phyloP scores from a whole-genome alignment of 495 filamentous ascomycete genomes.

The Annulohypoxylon bovei region DNA sequence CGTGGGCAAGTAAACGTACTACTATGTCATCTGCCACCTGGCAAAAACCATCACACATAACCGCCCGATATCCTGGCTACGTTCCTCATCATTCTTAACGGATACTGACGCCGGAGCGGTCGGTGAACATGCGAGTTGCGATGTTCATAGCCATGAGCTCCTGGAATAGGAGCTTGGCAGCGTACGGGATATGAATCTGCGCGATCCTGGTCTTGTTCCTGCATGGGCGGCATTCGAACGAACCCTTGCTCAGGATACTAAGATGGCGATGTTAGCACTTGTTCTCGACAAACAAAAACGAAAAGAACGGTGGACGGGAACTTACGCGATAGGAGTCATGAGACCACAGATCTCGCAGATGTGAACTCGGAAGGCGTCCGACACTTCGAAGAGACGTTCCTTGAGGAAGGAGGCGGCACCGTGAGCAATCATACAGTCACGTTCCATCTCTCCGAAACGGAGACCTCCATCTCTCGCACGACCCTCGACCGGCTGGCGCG shows the following conservation, averaged over 20 bases:
- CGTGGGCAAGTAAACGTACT: not conserved
- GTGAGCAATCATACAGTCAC: slow-evolving; percentile 99
- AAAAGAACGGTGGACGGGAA: slow-evolving; percentile 44
- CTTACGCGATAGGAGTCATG: slow-evolving; percentile 99
- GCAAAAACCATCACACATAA: not conserved
- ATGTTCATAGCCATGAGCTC: slow-evolving; percentile 99
- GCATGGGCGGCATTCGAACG: slow-evolving; percentile 96
- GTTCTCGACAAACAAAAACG: not conserved
- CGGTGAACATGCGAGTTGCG: slow-evolving; percentile 94
- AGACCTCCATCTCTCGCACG: slow-evolving; percentile 97
- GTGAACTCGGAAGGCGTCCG: slow-evolving; percentile 97
- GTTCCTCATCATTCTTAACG: slow-evolving; percentile 51
- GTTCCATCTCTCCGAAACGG: slow-evolving; percentile 99
- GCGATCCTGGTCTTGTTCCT: slow-evolving; percentile 98
- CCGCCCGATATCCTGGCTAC: not conserved
- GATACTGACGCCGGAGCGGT: slow-evolving; percentile 76
- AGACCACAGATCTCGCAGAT: slow-evolving; percentile 98
- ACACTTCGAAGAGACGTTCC: slow-evolving; percentile 96
- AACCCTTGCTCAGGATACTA: slow-evolving; percentile 93
- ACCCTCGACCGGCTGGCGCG: slow-evolving; percentile 97
- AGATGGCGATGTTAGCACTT: slow-evolving; percentile 40
- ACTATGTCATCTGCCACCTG: not conserved
- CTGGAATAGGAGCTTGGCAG: slow-evolving; percentile 98
- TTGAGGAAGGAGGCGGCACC: slow-evolving; percentile 96
- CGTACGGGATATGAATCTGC: slow-evolving; percentile 96